Percentiles rank a stretch among this genome's conserved stretches.
phyloP scores from a whole-genome alignment of 768 basidiomycete genomes.

The Lentinula edodes region DNA sequence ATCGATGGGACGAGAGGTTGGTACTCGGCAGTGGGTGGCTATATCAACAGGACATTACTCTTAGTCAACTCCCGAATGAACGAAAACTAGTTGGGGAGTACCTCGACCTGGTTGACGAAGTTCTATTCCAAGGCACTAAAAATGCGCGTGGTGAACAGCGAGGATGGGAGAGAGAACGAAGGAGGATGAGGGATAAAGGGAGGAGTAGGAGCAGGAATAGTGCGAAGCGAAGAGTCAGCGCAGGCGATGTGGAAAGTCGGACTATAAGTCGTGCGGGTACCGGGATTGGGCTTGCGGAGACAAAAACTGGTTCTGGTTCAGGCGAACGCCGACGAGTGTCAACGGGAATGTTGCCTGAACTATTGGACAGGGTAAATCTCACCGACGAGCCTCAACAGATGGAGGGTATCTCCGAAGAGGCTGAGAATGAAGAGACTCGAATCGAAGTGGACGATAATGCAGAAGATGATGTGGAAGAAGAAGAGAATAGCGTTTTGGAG shows the following conservation, averaged over 20 bases:
- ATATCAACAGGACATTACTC: constrained; percentile 60
- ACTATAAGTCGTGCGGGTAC: constrained; percentile 1
- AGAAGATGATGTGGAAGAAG: constrained; percentile 17
- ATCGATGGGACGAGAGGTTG: constrained; percentile 77
- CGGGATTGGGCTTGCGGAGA: constrained; percentile 18
- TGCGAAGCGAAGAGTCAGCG: constrained; percentile 46
- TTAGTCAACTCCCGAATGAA: constrained; percentile 53
- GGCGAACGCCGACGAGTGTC: constrained; percentile 47
- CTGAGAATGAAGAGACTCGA: not conserved
- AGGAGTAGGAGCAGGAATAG: constrained; percentile 22
- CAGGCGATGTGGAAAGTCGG: constrained; percentile 29
- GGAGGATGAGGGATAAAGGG: constrained; percentile 36
- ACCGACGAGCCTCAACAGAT: constrained; percentile 56
- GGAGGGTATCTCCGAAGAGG: constrained; percentile 37
- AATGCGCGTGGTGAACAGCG: constrained; percentile 33
- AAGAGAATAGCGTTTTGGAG: constrained; percentile 40
- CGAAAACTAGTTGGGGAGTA: constrained; percentile 52
- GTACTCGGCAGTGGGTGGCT: constrained; percentile 81
- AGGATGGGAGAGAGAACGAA: constrained; percentile 43
- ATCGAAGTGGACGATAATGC: constrained; percentile 8
- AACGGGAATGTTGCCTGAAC: constrained; percentile 45
- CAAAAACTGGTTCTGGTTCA: constrained; percentile 16
- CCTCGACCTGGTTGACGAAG: constrained; percentile 74
- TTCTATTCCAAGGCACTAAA: constrained; percentile 61
- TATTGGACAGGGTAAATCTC: constrained; percentile 43